Conservation (phyloP, 2,329 filamentous ascomycete species). For the Penicillium sp. region DNA sequence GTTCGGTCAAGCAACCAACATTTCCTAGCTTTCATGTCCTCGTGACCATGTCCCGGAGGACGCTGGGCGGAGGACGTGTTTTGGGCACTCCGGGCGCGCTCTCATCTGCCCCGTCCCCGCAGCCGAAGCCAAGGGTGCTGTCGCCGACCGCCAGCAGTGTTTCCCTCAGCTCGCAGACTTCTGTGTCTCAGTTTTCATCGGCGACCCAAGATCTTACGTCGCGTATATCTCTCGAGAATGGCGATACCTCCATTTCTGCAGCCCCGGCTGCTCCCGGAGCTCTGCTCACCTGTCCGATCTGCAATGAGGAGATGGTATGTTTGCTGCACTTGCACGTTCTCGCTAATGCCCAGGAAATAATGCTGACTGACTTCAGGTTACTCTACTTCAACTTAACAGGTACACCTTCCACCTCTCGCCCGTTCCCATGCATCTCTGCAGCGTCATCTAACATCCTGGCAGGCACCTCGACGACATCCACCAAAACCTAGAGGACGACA, state of each 20-base stretch:
- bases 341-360: neutral
- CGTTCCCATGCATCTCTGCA: neutral
- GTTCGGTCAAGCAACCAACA: slow-evolving; percentile 15
- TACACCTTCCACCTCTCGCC: slow-evolving; percentile 35
- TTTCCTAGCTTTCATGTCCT: slow-evolving; percentile 31
- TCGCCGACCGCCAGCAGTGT: slow-evolving; percentile 70
- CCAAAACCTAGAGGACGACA: slow-evolving; percentile 80
- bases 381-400: slow-evolving; percentile 86
- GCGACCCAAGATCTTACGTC: slow-evolving; percentile 76
- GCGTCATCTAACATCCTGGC: slow-evolving; percentile 21
- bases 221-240: slow-evolving; percentile 70
- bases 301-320: slow-evolving; percentile 91
- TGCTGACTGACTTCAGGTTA: slow-evolving; percentile 59
- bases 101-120: slow-evolving; percentile 54
- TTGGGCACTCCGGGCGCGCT: slow-evolving; percentile 82
- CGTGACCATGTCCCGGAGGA: slow-evolving; percentile 72
- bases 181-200: slow-evolving; percentile 67
- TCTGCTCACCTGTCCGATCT: slow-evolving; percentile 91
- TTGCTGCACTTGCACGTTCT: neutral
- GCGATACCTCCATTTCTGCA: slow-evolving; percentile 49
- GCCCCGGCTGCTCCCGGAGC: slow-evolving; percentile 58
- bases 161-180: slow-evolving; percentile 73
- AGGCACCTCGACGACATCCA: slow-evolving; percentile 85
- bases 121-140: slow-evolving; percentile 46
- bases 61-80: slow-evolving; percentile 87